Evolutionary conservation across 202 grass and related monocot genomes (phyloP).

Genomic region (Zizania palustris): DNA sequence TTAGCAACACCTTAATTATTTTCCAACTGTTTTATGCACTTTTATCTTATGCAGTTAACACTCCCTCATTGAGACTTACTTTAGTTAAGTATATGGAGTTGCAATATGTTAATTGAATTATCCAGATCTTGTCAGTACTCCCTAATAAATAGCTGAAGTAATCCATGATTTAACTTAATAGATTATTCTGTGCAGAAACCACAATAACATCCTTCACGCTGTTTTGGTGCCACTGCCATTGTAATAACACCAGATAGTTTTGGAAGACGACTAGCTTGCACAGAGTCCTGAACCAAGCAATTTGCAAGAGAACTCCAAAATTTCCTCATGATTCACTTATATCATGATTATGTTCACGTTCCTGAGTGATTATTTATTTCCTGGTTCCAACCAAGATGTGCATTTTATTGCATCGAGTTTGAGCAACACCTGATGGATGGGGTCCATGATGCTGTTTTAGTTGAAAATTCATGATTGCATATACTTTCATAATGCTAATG

Average conservation of each 20-base stretch:
- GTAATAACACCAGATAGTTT: not conserved
- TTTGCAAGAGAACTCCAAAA: not conserved
- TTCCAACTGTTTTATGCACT: not conserved
- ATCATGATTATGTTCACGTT: constrained; percentile 2
- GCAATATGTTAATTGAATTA: not conserved
- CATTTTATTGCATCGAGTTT: not conserved
- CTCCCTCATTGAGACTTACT: not conserved
- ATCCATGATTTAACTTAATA: not conserved
- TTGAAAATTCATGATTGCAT: not conserved
- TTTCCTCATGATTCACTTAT: not conserved
- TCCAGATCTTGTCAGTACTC: not conserved
- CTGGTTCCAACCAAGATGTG: not conserved
- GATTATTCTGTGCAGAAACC: not conserved
- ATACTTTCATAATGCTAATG: not conserved
- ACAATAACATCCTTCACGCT: not conserved
- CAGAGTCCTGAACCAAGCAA: not conserved
- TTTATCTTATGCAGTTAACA: not conserved
- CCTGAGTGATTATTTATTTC: not conserved
- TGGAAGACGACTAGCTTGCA: not conserved
- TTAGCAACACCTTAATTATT: not conserved
- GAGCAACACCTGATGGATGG: not conserved
- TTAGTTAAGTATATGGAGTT: not conserved
- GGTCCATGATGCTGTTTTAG: not conserved
- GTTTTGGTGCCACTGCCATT: too few relatives aligned
- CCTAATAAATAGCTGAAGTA: not conserved